Evolutionary conservation across 2,329 filamentous ascomycete genomes (phyloP).

Genomic region (Nothopassalora personata): DNA sequence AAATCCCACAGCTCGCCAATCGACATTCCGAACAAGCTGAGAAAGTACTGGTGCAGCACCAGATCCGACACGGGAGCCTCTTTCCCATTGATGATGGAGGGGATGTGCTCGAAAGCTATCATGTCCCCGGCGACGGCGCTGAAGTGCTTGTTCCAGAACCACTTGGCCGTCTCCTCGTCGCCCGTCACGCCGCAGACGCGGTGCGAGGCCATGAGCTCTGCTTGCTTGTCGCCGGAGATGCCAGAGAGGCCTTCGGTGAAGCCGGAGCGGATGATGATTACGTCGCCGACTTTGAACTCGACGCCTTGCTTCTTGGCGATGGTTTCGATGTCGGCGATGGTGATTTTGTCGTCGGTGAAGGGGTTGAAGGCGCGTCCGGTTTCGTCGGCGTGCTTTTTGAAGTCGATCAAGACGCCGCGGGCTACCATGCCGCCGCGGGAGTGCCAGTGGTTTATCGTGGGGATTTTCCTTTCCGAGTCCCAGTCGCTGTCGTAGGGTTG

Average conservation of each 20-base stretch:
- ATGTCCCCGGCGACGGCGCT: slow-evolving; percentile 54
- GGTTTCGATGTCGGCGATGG: slow-evolving; percentile 39
- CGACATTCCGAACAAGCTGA: slow-evolving; percentile 40
- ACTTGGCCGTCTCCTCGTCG: slow-evolving; percentile 46
- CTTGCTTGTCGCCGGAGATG: slow-evolving; percentile 36
- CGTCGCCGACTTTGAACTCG: slow-evolving; percentile 47
- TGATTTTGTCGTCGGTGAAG: slow-evolving; percentile 44
- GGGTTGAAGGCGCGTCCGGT: slow-evolving; percentile 54
- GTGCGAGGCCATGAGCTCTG: slow-evolving; percentile 38
- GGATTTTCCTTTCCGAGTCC: slow-evolving; percentile 24
- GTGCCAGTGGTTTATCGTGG: slow-evolving; percentile 45
- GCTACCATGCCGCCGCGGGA: slow-evolving; percentile 49
- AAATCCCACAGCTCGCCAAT: slow-evolving; percentile 46
- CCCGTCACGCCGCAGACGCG: slow-evolving; percentile 41
- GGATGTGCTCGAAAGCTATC: slow-evolving; percentile 47
- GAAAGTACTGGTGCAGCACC: slow-evolving; percentile 38
- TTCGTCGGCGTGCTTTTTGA: slow-evolving; percentile 51
- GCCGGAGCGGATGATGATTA: slow-evolving; percentile 53
- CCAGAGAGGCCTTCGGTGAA: slow-evolving; percentile 44
- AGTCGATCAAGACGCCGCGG: slow-evolving; percentile 55
- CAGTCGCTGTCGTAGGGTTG: slow-evolving; percentile 28
- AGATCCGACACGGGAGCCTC: slow-evolving; percentile 22
- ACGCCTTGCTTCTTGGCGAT: slow-evolving; percentile 43
- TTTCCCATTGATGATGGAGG: slow-evolving; percentile 26
- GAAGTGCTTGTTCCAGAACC: slow-evolving; percentile 56